A percentile compares a stretch with the other conserved stretches of the same genome.
phyloP scores from a whole-genome alignment of 1,284 basidiomycete species.

The Cutaneotrichosporon arboriforme region DNA sequence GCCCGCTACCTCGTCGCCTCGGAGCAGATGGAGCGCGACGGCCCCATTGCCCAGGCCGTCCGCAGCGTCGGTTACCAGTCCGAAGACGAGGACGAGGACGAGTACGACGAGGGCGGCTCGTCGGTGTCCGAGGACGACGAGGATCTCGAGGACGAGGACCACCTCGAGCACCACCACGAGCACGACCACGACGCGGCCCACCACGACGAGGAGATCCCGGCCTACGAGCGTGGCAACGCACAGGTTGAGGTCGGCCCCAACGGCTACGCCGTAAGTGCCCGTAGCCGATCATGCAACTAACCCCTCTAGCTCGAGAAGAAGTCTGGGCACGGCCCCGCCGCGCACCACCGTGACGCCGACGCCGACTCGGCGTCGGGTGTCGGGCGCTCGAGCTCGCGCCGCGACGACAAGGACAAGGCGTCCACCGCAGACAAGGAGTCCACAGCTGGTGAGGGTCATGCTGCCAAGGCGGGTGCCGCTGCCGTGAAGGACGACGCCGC shows the following conservation, averaged over 20 bases:
- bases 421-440: constrained; percentile 38
- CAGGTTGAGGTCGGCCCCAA: constrained; percentile 56
- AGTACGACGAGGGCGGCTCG: constrained; percentile 63
- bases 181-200: constrained; percentile 35
- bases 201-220: constrained; percentile 48
- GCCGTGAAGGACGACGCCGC: not conserved
- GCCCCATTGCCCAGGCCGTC: constrained; percentile 89
- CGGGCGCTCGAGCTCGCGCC: constrained; percentile 14
- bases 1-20: constrained; percentile 92
- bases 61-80: constrained; percentile 63
- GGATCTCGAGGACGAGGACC: constrained; percentile 46
- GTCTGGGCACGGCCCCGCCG: not conserved
- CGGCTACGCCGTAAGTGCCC: constrained; percentile 65
- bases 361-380: constrained; percentile 14
- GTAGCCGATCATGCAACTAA: not conserved
- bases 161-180: constrained; percentile 57
- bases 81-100: constrained; percentile 68
- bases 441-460: constrained; percentile 41
- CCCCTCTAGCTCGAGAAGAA: constrained; percentile 18
- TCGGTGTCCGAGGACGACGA: constrained; percentile 58
- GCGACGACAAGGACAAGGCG: constrained; percentile 38
- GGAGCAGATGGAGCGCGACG: constrained; percentile 87
- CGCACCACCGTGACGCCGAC: not conserved
- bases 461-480: not conserved
- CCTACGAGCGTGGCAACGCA: constrained; percentile 47